Evolutionary conservation across 176 grass and related monocot species (phyloP).

Genomic region (Miscanthus lutarioriparius): DNA sequence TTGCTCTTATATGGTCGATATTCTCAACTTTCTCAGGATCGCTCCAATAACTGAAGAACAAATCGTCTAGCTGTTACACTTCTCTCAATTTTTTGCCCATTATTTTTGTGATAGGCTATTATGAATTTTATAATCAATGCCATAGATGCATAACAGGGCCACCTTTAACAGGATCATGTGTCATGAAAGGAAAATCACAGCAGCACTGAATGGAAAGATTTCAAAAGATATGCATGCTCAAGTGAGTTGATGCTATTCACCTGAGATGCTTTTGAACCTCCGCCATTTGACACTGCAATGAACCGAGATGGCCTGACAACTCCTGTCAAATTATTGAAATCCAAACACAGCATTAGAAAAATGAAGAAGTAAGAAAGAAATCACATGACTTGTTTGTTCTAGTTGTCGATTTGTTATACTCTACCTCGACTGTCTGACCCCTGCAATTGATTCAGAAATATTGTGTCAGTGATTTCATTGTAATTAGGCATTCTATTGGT

Average conservation of each 20-base stretch:
- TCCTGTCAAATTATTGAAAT: constrained; percentile 49
- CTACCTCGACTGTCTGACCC: constrained; percentile 72
- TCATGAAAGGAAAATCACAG: constrained; percentile 34
- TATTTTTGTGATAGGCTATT: not conserved
- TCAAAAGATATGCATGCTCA: not conserved
- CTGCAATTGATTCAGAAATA: constrained; percentile 47
- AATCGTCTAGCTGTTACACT: constrained; percentile 23
- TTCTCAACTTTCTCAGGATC: constrained; percentile 66
- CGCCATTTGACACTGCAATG: constrained; percentile 63
- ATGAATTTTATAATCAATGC: constrained; percentile 40
- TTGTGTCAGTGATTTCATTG: constrained; percentile 2
- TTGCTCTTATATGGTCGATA: constrained; percentile 68
- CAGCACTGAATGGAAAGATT: constrained; percentile 38
- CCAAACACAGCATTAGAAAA: not conserved
- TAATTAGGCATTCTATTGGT: not conserved
- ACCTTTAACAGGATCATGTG: constrained; percentile 15
- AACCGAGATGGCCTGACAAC: constrained; percentile 53
- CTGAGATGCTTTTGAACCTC: constrained; percentile 64
- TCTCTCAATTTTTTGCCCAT: not conserved
- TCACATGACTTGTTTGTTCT: constrained; percentile 3
- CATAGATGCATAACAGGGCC: not conserved
- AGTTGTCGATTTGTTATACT: not conserved
- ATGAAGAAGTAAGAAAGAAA: constrained; percentile 5
- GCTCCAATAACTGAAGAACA: constrained; percentile 70
- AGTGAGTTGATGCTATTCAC: constrained; percentile 28